These are phyloP conservation scores for Blepharisma japonicum DNA, from an alignment of 73 alveolate genomes.

Conservation along the genomic window DNA sequence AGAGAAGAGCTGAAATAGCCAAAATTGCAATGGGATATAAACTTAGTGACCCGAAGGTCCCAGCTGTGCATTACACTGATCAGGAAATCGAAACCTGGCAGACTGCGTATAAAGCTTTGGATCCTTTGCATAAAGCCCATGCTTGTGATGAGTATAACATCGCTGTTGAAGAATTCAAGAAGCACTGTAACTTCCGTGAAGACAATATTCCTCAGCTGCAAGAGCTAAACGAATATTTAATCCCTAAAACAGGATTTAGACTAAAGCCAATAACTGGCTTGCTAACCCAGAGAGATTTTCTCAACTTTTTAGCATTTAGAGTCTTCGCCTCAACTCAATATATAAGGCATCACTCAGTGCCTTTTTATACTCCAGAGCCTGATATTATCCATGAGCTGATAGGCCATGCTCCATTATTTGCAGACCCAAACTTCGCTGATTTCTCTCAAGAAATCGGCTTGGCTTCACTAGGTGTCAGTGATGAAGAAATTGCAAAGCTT, in stretches of 20 bases:
- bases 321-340: conserved; percentile 48
- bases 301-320: conserved; percentile 81
- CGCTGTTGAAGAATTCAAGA: conserved; percentile 42
- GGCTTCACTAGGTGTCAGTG: conserved; percentile 86
- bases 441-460: conserved; percentile 75
- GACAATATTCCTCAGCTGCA: conserved; percentile 65
- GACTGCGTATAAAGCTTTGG: conserved; percentile 40
- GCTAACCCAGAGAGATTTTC: conserved; percentile 72
- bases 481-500: conserved; percentile 59
- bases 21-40: conserved; percentile 38
- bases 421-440: conserved; percentile 77
- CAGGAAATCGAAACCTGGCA: conserved; percentile 52
- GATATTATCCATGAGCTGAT: conserved; percentile 80
- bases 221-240: conserved; percentile 61
- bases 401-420: conserved; percentile 92
- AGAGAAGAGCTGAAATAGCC: conserved; percentile 52
- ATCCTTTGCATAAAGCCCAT: conserved; percentile 21
- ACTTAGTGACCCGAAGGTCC: conserved; percentile 42
- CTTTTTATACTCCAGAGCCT: conserved; percentile 89
- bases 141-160: conserved; percentile 58
- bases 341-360: conserved; percentile 71
- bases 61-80: conserved; percentile 55
- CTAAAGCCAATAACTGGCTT: conserved; percentile 81
- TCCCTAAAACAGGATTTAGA: conserved; percentile 66
- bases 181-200: conserved; percentile 49